Conservation (phyloP, 768 basidiomycete genomes). For the Boletus speciosus region DNA sequence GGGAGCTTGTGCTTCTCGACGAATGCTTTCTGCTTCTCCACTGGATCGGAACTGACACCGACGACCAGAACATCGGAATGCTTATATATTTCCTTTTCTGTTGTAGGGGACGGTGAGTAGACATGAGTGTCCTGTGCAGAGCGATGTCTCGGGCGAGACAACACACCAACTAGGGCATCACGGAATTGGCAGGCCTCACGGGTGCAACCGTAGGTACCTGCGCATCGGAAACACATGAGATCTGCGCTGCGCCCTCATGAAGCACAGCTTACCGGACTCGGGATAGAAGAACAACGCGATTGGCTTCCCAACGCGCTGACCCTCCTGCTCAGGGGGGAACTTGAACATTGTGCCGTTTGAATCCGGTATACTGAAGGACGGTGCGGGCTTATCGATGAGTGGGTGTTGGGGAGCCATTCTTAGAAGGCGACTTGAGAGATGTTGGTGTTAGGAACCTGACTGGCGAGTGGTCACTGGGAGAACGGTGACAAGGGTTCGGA, state of each 20-base stretch:
- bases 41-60: conserved; percentile 71
- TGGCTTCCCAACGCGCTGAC: conserved; percentile 40
- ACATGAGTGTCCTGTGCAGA: not conserved
- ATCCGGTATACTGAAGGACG: conserved; percentile 61
- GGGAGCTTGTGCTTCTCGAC: conserved; percentile 67
- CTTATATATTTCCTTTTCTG: conserved; percentile 66
- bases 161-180: conserved; percentile 66
- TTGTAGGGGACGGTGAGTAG: not conserved
- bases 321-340: conserved; percentile 54
- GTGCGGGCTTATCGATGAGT: conserved; percentile 63
- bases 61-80: conserved; percentile 61
- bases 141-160: not conserved
- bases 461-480: not conserved
- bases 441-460: not conserved
- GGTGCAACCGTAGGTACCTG: conserved; percentile 76
- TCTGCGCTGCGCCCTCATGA: not conserved
- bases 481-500: conserved; percentile 1
- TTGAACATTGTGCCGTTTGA: conserved; percentile 59
- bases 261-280: conserved; percentile 48
- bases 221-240: not conserved
- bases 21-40: conserved; percentile 71
- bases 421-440: not conserved
- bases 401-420: conserved; percentile 43
- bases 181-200: conserved; percentile 80
- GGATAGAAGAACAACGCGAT: conserved; percentile 80